Percentiles rank a stretch among this genome's conserved stretches.
Conservation (phyloP, 495 filamentous ascomycete genomes). For the Chaetomium tenue region DNA sequence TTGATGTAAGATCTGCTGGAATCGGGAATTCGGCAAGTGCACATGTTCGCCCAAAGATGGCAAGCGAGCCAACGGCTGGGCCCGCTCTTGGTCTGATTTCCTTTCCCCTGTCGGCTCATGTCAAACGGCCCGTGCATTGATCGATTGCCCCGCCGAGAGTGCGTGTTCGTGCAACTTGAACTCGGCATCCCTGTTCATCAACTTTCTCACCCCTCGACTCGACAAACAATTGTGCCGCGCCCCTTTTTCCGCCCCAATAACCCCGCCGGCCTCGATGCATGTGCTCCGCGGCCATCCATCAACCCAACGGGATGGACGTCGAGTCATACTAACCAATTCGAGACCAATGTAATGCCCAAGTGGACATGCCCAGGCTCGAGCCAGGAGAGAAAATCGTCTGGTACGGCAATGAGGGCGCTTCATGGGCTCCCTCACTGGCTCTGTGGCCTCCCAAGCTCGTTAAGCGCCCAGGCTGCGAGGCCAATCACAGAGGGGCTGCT, state of each 20-base stretch:
- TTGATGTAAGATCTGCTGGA: no score
- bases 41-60: background rate
- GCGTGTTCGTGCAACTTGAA: background rate
- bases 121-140: background rate
- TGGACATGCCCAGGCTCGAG: no score
- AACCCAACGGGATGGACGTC: conserved; percentile 10
- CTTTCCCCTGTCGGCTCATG: background rate
- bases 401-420: conserved; percentile 30
- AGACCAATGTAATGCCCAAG: conserved; percentile 15
- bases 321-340: background rate
- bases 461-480: conserved; percentile 35
- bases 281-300: background rate
- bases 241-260: background rate
- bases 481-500: conserved; percentile 34
- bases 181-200: background rate
- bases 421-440: conserved; percentile 30
- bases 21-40: conserved; percentile 6
- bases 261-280: background rate
- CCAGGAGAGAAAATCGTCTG: conserved; percentile 22
- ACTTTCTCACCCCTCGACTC: background rate
- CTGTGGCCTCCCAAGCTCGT: conserved; percentile 23
- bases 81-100: background rate
- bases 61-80: background rate
- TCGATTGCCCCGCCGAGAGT: background rate
- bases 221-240: background rate